These are phyloP conservation scores for Aspergillus sp. DNA, from an alignment of 2,329 filamentous ascomycete genomes.

Conservation along the genomic window DNA sequence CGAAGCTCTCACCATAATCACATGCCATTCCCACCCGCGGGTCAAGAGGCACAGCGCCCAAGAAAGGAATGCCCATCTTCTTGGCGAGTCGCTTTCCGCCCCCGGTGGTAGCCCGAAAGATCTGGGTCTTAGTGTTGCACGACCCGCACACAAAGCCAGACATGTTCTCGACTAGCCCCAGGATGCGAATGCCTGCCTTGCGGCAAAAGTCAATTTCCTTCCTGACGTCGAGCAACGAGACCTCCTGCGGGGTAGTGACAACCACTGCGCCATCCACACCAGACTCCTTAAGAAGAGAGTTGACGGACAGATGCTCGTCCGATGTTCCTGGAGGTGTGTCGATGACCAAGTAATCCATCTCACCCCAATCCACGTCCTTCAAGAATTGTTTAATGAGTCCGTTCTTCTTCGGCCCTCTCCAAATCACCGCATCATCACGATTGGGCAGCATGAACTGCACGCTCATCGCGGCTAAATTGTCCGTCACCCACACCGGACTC, in stretches of 20 bases:
- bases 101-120: slow-evolving; percentile 89
- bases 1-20: slow-evolving; percentile 96
- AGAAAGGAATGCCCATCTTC: slow-evolving; percentile 84
- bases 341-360: slow-evolving; percentile 87
- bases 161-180: slow-evolving; percentile 98
- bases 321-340: slow-evolving; percentile 95
- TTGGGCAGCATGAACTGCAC: slow-evolving; percentile 98
- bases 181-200: slow-evolving; percentile 84
- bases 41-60: slow-evolving; percentile 88
- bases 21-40: slow-evolving; percentile 94
- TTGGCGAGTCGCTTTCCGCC: slow-evolving; percentile 77
- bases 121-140: slow-evolving; percentile 76
- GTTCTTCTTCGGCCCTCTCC: slow-evolving; percentile 98
- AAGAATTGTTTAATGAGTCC: slow-evolving; percentile 97
- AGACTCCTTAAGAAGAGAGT: slow-evolving; percentile 84
- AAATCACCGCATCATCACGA: slow-evolving; percentile 92
- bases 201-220: slow-evolving; percentile 98
- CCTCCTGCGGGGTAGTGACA: slow-evolving; percentile 93
- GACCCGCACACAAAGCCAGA: slow-evolving; percentile 93
- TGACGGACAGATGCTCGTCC: slow-evolving; percentile 94
- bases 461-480: slow-evolving; percentile 94
- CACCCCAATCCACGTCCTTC: slow-evolving; percentile 97
- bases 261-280: slow-evolving; percentile 92
- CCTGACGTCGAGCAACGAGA: slow-evolving; percentile 84
- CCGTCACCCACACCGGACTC: slow-evolving; percentile 93